phyloP scores from a whole-genome alignment of 176 grass and related monocot species.

The Triticum dicoccoides region DNA sequence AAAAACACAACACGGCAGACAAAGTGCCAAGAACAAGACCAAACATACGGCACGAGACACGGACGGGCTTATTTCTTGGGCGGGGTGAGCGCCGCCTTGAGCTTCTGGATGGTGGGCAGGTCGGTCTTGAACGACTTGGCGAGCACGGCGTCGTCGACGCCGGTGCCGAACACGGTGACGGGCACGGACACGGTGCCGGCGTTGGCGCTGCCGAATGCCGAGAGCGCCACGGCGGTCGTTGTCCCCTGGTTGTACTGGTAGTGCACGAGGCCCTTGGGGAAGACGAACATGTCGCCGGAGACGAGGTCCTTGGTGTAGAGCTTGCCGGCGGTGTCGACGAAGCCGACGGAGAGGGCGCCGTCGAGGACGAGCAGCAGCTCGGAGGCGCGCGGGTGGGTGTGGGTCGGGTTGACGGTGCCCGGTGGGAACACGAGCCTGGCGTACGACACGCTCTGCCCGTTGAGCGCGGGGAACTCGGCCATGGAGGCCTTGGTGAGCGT shows the following conservation, averaged over 20 bases:
- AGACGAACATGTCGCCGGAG: constrained; percentile 45
- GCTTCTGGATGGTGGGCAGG: constrained; percentile 17
- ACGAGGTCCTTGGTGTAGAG: constrained; percentile 30
- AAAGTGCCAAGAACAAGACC: too few relatives aligned
- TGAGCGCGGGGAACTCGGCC: constrained; percentile 44
- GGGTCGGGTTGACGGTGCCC: constrained; percentile 40
- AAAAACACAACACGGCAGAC: neutral
- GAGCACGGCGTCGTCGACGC: constrained; percentile 14
- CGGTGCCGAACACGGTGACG: constrained; percentile 30
- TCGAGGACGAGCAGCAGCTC: constrained; percentile 51
- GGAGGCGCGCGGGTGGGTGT: constrained; percentile 59
- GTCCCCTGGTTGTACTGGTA: constrained; percentile 41
- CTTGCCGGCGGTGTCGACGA: constrained; percentile 38
- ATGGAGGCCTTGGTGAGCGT: constrained; percentile 24
- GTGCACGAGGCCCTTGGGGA: constrained; percentile 54
- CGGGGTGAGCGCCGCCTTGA: constrained; percentile 13
- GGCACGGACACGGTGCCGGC: constrained; percentile 31
- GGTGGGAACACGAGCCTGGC: constrained; percentile 28
- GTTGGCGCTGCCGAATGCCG: constrained; percentile 34
- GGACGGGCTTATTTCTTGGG: neutral
- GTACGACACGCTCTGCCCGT: constrained; percentile 47
- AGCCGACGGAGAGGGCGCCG: constrained; percentile 46
- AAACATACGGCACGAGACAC: too few relatives aligned
- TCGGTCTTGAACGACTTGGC: constrained; percentile 46
- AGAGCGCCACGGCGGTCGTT: constrained; percentile 4